Evolutionary conservation across 2,329 filamentous ascomycete species (phyloP).

Genomic region (Bipolaris gigantea): DNA sequence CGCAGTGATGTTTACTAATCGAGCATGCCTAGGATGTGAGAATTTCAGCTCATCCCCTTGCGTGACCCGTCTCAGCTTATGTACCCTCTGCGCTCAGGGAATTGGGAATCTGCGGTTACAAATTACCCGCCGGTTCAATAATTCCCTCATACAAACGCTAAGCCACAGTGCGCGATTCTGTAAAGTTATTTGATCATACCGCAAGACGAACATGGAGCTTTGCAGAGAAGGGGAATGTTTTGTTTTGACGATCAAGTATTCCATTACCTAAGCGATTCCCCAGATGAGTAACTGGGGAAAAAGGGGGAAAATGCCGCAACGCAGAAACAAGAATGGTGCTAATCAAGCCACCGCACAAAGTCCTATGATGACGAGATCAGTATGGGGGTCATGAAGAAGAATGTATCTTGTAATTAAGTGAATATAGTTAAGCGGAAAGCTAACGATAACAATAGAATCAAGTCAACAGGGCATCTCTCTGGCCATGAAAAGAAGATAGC

Average conservation of each 20-base stretch:
- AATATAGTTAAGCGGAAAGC: too few species aligned
- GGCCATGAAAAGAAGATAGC: too few species aligned
- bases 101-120: not conserved
- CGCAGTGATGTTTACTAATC: too few species aligned
- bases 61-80: not conserved
- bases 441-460: too few species aligned
- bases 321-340: not conserved
- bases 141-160: not conserved
- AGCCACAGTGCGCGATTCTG: not conserved
- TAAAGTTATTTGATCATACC: not conserved
- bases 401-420: too few species aligned
- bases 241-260: not conserved
- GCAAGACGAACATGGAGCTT: not conserved
- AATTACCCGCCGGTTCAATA: not conserved
- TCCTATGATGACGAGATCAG: not conserved
- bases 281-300: not conserved
- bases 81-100: not conserved
- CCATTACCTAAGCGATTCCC: constrained; percentile 1
- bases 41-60: not conserved
- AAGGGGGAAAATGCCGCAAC: constrained; percentile 1
- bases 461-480: too few species aligned
- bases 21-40: too few species aligned
- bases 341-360: not conserved
- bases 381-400: not conserved
- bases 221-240: not conserved